These are phyloP conservation scores for Spergularia azorica DNA, from an alignment of 179 eudicot genomes.

Conservation along the genomic window DNA sequence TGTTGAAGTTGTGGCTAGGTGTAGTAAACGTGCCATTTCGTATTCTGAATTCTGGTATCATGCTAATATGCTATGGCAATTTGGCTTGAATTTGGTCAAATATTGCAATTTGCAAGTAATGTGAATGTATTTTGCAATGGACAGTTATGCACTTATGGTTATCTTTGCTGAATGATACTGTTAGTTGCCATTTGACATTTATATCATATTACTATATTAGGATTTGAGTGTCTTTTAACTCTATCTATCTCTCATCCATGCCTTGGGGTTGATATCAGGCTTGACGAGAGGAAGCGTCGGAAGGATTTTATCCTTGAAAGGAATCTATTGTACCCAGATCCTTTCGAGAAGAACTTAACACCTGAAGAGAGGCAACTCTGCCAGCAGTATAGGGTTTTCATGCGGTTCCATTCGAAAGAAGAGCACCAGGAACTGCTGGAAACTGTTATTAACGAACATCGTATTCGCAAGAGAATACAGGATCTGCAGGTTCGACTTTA, in stretches of 20 bases:
- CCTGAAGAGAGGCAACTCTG: slow-evolving; percentile 82
- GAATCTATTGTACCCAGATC: slow-evolving; percentile 70
- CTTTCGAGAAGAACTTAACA: slow-evolving; percentile 61
- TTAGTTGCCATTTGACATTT: neutral
- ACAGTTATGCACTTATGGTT: neutral
- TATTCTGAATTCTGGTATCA: neutral
- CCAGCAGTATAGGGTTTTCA: slow-evolving; percentile 63
- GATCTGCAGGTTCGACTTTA: slow-evolving; percentile 59
- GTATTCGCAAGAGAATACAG: slow-evolving; percentile 59
- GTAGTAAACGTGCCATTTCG: neutral
- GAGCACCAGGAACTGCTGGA: slow-evolving; percentile 72
- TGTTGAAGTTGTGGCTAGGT: neutral
- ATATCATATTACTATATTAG: neutral
- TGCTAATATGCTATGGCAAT: too few relatives aligned
- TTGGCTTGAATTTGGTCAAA: too few relatives aligned
- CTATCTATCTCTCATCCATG: neutral
- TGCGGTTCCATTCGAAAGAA: slow-evolving; percentile 83
- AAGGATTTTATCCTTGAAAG: slow-evolving; percentile 81
- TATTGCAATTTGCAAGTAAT: neutral
- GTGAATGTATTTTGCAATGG: neutral
- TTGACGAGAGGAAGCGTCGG: slow-evolving; percentile 91
- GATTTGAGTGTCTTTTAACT: neutral
- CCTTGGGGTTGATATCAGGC: slow-evolving; percentile 44
- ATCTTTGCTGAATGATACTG: neutral
- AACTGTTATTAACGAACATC: slow-evolving; percentile 66